Percentiles rank a stretch among this genome's conserved stretches.
Conservation (phyloP, 441 rosid species). For the Gossypium schwendimanii region DNA sequence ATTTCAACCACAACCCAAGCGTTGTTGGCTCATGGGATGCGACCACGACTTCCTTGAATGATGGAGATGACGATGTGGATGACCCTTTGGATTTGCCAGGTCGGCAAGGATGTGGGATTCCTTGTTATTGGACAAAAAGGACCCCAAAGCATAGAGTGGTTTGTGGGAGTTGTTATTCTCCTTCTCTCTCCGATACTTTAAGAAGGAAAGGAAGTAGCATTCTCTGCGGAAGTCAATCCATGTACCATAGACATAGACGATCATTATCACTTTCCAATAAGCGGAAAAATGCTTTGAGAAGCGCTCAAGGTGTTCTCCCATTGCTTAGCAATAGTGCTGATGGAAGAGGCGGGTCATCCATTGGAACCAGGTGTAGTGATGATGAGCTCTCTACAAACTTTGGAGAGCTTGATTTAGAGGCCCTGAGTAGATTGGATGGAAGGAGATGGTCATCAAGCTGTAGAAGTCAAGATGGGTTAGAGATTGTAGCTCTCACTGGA, state of each 20-base stretch:
- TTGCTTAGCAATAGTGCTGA: slow-evolving; percentile 57
- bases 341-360: slow-evolving; percentile 73
- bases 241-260: slow-evolving; percentile 43
- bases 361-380: slow-evolving; percentile 69
- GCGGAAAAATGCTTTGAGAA: slow-evolving; percentile 47
- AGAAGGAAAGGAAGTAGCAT: slow-evolving; percentile 87
- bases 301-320: slow-evolving; percentile 76
- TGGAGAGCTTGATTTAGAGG: slow-evolving; percentile 95
- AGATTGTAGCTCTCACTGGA: slow-evolving; percentile 47
- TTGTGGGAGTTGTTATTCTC: slow-evolving; percentile 81
- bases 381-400: slow-evolving; percentile 86
- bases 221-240: slow-evolving; percentile 65
- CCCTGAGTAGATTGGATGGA: slow-evolving; percentile 92
- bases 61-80: slow-evolving; percentile 66
- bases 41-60: slow-evolving; percentile 65
- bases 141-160: slow-evolving; percentile 63
- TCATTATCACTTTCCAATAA: slow-evolving; percentile 46
- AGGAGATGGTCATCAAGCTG: slow-evolving; percentile 89
- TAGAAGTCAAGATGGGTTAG: slow-evolving; percentile 80
- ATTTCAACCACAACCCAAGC: slow-evolving; percentile 52
- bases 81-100: slow-evolving; percentile 77
- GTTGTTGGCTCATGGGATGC: slow-evolving; percentile 87
- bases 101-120: slow-evolving; percentile 87
- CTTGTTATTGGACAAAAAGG: slow-evolving; percentile 89
- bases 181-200: slow-evolving; percentile 83